Evolutionary conservation across 345 rosid genomes (phyloP), one percentile per base, ranked within the genome.

Genomic region (Pseudoturritis turrita): DNA sequence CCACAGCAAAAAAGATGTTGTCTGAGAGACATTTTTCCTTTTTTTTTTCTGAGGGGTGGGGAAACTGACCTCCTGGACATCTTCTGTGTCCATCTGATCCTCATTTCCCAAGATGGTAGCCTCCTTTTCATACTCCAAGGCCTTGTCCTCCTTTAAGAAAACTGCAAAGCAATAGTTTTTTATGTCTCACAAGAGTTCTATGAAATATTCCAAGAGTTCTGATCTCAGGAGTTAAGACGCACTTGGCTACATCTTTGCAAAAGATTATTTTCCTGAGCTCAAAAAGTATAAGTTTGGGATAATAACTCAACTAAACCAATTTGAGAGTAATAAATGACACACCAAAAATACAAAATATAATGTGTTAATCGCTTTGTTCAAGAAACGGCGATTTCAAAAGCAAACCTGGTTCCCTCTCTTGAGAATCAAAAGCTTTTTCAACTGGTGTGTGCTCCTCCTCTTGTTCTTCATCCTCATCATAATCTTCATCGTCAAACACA

Each of bases 381-480:
- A 73, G 7, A 43, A 62, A 68, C 17, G 3, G 47, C 22, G 44
- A 53, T 44, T 44, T 62, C 4, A 4, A 46, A 43, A 61, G 26
- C 55, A 67, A 82, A 87, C 90, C 91, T 83, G 87, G 66, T 64
- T 77, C 82, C 36, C 10, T 33, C 36, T 33, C 36, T 33, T 33
- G 10, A 65, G 76, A 73, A 78, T 78, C 85, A 55, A 41, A 46
- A 45, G 81, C 69, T 65, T 75, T 78, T 72, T 86, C 87, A 70
- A 75, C 71, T 64, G 63, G 74, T n/a, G 71, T 78, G 43, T 62
- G 74, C 64, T 82, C 81, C 75, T 84, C 81, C 68, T 84, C 90
- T 67, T 70, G 76, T 80, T 86, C 90, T 85, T 84, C 97, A 33
- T 88, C 96, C 77, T 95, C 99, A 26, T 95, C 99, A 73, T 95